Evolutionary conservation across 441 rosid species (phyloP).

Genomic region (Aquilaria agallochum): DNA sequence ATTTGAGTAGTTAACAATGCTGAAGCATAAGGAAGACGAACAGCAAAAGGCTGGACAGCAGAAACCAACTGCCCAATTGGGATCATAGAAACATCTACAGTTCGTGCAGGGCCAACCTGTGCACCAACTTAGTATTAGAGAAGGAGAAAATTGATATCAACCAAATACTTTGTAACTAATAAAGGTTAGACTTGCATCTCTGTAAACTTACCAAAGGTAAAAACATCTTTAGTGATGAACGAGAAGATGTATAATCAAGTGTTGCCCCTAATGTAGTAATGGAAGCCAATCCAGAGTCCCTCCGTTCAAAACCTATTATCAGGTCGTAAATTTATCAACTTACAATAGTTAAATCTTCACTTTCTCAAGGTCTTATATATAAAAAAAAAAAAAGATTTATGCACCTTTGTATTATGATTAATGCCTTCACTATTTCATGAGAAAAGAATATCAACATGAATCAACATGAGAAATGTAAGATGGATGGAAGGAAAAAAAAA

Average conservation of each 20-base stretch:
- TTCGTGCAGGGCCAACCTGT: conserved; percentile 64
- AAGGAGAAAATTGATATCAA: neutral
- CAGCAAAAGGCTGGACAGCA: conserved; percentile 50
- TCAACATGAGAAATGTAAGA: too few relatives aligned
- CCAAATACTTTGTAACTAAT: neutral
- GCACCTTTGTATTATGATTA: too few relatives aligned
- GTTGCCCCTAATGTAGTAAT: conserved; percentile 62
- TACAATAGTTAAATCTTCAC: neutral
- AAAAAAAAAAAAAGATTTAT: too few relatives aligned
- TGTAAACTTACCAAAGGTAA: conserved; percentile 56
- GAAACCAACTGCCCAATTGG: conserved; percentile 52
- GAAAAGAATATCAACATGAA: too few relatives aligned
- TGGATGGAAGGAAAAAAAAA: too few relatives aligned
- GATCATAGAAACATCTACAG: conserved; percentile 46
- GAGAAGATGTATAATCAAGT: conserved; percentile 68
- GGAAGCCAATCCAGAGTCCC: conserved; percentile 50
- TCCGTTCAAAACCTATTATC: conserved; percentile 52
- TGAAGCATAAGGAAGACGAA: conserved; percentile 49
- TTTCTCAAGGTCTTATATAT: too few relatives aligned
- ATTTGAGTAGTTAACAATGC: conserved; percentile 54
- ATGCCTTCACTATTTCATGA: too few relatives aligned
- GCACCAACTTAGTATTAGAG: conserved; percentile 1
- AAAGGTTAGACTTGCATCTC: neutral
- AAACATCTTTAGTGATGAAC: conserved; percentile 54
- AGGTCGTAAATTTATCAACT: neutral